These are phyloP conservation scores for Annulohypoxylon nitens DNA, from an alignment of 495 filamentous ascomycete genomes.

Conservation along the genomic window DNA sequence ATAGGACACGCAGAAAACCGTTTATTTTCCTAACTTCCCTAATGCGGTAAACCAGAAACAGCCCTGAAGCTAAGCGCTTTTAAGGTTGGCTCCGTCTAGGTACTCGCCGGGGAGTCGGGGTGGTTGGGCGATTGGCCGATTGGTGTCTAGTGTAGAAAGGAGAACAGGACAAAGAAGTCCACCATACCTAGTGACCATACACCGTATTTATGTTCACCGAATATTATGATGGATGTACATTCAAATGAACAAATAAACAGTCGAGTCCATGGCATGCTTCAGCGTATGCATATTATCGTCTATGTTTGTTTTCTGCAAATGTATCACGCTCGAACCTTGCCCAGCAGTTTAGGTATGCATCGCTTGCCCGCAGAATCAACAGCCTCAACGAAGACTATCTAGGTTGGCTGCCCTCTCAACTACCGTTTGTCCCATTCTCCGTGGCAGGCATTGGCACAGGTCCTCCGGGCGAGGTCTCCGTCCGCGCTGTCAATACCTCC, in stretches of 20 bases:
- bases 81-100: neutral
- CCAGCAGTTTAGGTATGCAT: neutral
- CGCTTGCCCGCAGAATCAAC: neutral
- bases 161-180: neutral
- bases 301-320: neutral
- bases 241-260: neutral
- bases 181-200: neutral
- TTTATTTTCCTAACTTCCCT: conserved; percentile 27
- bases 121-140: too few relatives aligned
- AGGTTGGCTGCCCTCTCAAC: conserved; percentile 11
- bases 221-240: neutral
- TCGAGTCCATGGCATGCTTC: neutral
- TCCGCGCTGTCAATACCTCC: conserved; percentile 89
- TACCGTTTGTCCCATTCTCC: conserved; percentile 40
- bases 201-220: conserved; percentile 9
- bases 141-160: too few relatives aligned
- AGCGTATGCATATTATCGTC: neutral
- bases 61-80: neutral
- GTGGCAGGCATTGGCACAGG: conserved; percentile 73
- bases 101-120: too few relatives aligned
- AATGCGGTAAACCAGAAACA: neutral
- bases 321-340: conserved; percentile 5
- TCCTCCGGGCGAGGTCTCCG: conserved; percentile 86
- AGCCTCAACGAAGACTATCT: neutral
- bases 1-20: conserved; percentile 5